Evolutionary conservation across 805 yeast species (phyloP).

Genomic region (Candida schatavii): DNA sequence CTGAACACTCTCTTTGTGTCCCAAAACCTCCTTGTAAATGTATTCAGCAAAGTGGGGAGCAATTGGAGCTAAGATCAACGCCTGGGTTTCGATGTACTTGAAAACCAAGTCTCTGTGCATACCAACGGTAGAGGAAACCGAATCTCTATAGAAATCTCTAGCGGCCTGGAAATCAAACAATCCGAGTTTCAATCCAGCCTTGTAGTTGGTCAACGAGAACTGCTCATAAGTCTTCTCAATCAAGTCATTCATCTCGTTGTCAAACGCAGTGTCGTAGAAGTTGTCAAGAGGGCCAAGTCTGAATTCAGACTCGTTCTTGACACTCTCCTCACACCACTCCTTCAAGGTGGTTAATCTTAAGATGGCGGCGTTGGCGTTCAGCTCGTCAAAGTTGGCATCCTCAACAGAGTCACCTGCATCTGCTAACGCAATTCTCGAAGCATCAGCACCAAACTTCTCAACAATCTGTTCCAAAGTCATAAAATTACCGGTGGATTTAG

Average conservation of each 20-base stretch:
- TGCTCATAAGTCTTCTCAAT: slow-evolving; percentile 70
- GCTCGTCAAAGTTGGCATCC: slow-evolving; percentile 97
- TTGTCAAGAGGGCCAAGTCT: slow-evolving; percentile 46
- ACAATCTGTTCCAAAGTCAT: slow-evolving; percentile 83
- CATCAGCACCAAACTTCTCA: slow-evolving; percentile 94
- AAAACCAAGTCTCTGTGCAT: slow-evolving; percentile 84
- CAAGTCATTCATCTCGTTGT: slow-evolving; percentile 85
- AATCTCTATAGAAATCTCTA: slow-evolving; percentile 94
- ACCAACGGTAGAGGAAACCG: slow-evolving; percentile 46
- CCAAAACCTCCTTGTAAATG: slow-evolving; percentile 79
- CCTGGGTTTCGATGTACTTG: slow-evolving; percentile 84
- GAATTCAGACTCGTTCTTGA: slow-evolving; percentile 48
- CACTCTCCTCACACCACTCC: slow-evolving; percentile 90
- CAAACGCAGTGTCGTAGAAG: slow-evolving; percentile 87
- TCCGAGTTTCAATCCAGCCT: slow-evolving; percentile 86
- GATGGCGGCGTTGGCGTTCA: slow-evolving; percentile 96
- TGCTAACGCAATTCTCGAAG: slow-evolving; percentile 94
- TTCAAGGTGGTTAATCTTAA: slow-evolving; percentile 86
- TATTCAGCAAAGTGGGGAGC: slow-evolving; percentile 96
- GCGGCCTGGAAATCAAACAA: slow-evolving; percentile 92
- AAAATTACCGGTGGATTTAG: slow-evolving; percentile 96
- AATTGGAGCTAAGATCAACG: slow-evolving; percentile 80
- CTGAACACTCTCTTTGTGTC: slow-evolving; percentile 65
- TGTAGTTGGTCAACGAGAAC: slow-evolving; percentile 73
- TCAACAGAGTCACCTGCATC: slow-evolving; percentile 98